phyloP scores from a whole-genome alignment of 164 flowering plant genomes.

The Pachysandra terminalis region DNA sequence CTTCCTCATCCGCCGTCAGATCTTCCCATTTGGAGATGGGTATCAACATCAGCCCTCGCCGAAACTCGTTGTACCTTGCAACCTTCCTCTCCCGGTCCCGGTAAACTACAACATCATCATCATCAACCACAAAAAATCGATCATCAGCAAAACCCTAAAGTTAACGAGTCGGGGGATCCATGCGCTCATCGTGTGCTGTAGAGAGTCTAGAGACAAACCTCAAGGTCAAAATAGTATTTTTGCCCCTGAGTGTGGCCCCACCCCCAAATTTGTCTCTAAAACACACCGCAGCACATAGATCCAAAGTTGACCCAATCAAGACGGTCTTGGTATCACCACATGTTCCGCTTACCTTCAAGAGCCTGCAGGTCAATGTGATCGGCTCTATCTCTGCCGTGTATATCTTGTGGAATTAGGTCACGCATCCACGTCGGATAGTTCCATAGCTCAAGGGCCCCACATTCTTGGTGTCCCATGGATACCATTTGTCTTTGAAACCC shows the following conservation, averaged over 20 bases:
- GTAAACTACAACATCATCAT: constrained; percentile 22
- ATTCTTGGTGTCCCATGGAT: constrained; percentile 51
- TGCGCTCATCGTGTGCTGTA: too few relatives aligned
- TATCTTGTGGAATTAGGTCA: constrained; percentile 30
- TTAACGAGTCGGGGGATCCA: too few relatives aligned
- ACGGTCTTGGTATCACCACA: neutral
- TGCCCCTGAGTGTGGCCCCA: too few relatives aligned
- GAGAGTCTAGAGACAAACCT: too few relatives aligned
- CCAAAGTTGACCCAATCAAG: neutral
- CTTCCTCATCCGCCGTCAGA: constrained; percentile 34
- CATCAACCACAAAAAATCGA: too few relatives aligned
- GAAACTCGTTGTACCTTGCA: constrained; percentile 42
- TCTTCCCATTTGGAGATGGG: constrained; percentile 46
- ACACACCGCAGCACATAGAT: too few relatives aligned
- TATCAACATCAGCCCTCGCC: constrained; percentile 30
- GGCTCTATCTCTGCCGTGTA: constrained; percentile 29
- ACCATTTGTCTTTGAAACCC: constrained; percentile 32
- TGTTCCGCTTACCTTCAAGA: constrained; percentile 26
- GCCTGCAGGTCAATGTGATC: constrained; percentile 41
- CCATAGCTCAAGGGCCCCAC: constrained; percentile 40
- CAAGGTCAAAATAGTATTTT: too few relatives aligned
- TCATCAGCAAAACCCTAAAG: too few relatives aligned
- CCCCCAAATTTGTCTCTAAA: too few relatives aligned
- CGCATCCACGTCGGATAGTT: constrained; percentile 41
- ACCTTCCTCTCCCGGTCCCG: constrained; percentile 48